Evolutionary conservation across 2,329 filamentous ascomycete genomes (phyloP), one percentile per base, ranked within the genome.

Genomic region (Phaeosphaeria sp.): DNA sequence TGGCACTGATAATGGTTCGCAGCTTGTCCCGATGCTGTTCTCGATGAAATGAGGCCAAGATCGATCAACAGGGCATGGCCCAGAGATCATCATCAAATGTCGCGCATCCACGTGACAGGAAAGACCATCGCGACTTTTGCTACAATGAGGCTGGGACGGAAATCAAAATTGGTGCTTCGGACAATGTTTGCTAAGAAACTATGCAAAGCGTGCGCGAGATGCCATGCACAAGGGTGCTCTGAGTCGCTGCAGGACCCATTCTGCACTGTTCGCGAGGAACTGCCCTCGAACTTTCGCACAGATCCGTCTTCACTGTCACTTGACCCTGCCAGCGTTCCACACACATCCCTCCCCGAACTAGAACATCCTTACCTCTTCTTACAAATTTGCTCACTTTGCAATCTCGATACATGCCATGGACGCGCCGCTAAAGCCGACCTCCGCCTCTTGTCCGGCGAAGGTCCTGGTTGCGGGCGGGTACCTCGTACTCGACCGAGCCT

Each of bases 391-490:
- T 51, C 33, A 56, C 22, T 49, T 42, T 36, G 30, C 72, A 63
- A 55, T 60, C 33, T 51, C 50, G 43, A 63, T 58, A 53, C 64
- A 56, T 51, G 49, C 64, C 55, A 53, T 60, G 49, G 56, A 63
- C 45, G 58, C 59, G 43, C 56, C 61, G 49, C 55, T 64, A 56
- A 60, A 47, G 48, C 63, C 70, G 45, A 74, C 60, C 51, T 75
- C 80, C 62, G 87, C 96, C 65, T 98, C 95, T 62, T 94, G 95
- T 21, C 95, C 95, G 18, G 95, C 95, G 68, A 99, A 99, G 82
- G 95, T 99, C 59, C 86, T 99, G 64, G 86, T 98, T 53, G 92
- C 94, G 3, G 95, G 95, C 63, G 95, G 95, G 60, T 99, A 98
- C 79, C 88, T 98, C 46, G 94, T 97, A 21, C 88, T 99, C 46